A percentile compares a stretch with the other conserved stretches of the same genome.
phyloP scores from a whole-genome alignment of 1,139 yeast genomes.

The Zygoascus meyerae region DNA sequence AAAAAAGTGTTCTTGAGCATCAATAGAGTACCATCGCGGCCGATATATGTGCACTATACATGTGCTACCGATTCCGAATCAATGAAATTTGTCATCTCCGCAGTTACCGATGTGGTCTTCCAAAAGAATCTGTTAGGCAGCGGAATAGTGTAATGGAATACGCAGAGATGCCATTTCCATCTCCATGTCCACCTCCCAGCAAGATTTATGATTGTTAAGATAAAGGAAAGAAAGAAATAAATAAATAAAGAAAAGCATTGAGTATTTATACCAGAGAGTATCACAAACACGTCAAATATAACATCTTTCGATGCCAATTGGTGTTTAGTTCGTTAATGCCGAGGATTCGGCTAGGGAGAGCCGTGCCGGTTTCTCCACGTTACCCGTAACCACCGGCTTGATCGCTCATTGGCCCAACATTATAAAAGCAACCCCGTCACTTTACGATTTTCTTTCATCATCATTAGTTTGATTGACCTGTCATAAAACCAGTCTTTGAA shows the following conservation, averaged over 20 bases:
- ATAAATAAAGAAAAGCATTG: too few relatives aligned
- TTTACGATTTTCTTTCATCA: conserved; percentile 6
- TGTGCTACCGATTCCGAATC: conserved; percentile 91
- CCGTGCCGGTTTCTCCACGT: conserved; percentile 7
- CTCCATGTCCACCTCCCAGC: not conserved
- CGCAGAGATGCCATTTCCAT: too few relatives aligned
- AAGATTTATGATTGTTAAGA: not conserved
- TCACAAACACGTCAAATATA: too few relatives aligned
- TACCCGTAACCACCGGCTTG: conserved; percentile 4
- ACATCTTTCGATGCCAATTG: too few relatives aligned
- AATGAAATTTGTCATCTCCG: conserved; percentile 84
- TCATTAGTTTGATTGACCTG: not conserved
- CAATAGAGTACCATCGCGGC: conserved; percentile 56
- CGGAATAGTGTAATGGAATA: conserved; percentile 54
- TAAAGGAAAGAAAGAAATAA: not conserved
- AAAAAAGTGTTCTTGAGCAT: conserved; percentile 35
- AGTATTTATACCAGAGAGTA: too few relatives aligned
- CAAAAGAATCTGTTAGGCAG: conserved; percentile 77
- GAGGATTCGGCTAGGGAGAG: not conserved
- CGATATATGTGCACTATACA: conserved; percentile 84
- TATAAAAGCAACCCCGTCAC: conserved; percentile 5
- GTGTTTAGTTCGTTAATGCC: not conserved
- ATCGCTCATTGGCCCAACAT: conserved; percentile 7
- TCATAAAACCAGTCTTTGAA: too few relatives aligned
- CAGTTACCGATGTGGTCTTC: conserved; percentile 86